Conservation (phyloP, 352 stramenopile genomes). For the Phytophthora pseudosyringae region DNA sequence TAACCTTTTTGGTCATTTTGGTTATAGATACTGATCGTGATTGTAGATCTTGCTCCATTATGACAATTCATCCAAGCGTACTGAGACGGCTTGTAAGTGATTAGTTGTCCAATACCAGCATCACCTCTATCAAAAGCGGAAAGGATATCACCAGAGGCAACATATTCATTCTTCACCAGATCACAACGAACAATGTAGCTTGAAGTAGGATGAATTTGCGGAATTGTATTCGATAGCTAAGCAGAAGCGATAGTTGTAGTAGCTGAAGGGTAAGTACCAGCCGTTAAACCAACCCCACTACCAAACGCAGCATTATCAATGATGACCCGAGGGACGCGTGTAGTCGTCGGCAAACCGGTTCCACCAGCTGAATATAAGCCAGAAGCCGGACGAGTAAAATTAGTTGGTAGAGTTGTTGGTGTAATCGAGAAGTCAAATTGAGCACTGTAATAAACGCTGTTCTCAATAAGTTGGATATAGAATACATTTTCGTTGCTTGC, state of each 20-base stretch:
- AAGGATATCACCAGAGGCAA: constrained; percentile 18
- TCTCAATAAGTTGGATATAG: constrained; percentile 10
- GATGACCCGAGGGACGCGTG: constrained; percentile 21
- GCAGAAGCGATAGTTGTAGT: constrained; percentile 5
- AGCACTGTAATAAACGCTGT: constrained; percentile 16
- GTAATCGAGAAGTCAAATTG: constrained; percentile 13
- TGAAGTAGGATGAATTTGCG: constrained; percentile 8
- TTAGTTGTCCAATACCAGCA: constrained; percentile 17
- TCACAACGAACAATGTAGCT: constrained; percentile 32
- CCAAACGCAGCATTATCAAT: too few relatives aligned
- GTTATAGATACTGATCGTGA: too few relatives aligned
- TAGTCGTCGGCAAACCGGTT: constrained; percentile 15
- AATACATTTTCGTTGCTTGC: too few relatives aligned
- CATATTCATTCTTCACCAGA: constrained; percentile 27
- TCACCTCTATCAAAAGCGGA: constrained; percentile 17
- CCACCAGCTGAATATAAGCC: constrained; percentile 18
- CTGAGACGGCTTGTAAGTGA: constrained; percentile 15
- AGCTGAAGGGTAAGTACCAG: constrained; percentile 18
- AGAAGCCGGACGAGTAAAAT: constrained; percentile 9
- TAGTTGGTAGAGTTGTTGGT: constrained; percentile 15
- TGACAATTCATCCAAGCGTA: constrained; percentile 22
- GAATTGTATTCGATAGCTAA: constrained; percentile 20
- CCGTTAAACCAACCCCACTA: constrained; percentile 15
- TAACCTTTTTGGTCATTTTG: too few relatives aligned
- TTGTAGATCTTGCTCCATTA: constrained; percentile 11